Conservation (phyloP, 768 basidiomycete genomes). For the Suillus ampliporus region DNA sequence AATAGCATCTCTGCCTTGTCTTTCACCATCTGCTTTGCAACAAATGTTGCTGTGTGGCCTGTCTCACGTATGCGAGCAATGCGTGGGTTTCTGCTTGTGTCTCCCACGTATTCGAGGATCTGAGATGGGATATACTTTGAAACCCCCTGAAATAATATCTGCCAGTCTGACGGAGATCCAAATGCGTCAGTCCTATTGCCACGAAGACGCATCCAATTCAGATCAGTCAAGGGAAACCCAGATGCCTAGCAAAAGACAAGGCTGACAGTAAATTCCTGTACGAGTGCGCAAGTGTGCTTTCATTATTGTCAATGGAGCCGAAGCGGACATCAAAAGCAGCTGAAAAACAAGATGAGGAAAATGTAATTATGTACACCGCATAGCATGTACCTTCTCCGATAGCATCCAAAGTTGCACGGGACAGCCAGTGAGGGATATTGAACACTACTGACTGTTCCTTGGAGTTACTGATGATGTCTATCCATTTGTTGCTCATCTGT, state of each 20-base stretch:
- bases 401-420: constrained; percentile 54
- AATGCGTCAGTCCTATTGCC: constrained; percentile 13
- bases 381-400: constrained; percentile 50
- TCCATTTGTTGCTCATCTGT: constrained; percentile 32
- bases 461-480: constrained; percentile 21
- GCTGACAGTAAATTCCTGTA: constrained; percentile 15
- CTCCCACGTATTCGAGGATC: constrained; percentile 42
- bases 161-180: constrained; percentile 14
- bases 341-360: constrained; percentile 10
- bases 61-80: constrained; percentile 12
- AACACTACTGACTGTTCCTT: constrained; percentile 21
- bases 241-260: background rate
- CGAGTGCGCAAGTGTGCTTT: constrained; percentile 11
- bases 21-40: constrained; percentile 16
- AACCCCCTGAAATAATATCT: constrained; percentile 39
- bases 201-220: background rate
- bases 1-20: constrained; percentile 20
- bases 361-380: background rate
- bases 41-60: background rate
- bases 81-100: constrained; percentile 30
- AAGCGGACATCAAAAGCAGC: constrained; percentile 60
- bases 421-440: constrained; percentile 36
- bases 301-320: constrained; percentile 37
- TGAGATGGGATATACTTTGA: constrained; percentile 34
- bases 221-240: background rate